These are phyloP conservation scores for Bryum argenteum DNA, from an alignment of 225 moss, liverwort and hornwort species.

Conservation along the genomic window DNA sequence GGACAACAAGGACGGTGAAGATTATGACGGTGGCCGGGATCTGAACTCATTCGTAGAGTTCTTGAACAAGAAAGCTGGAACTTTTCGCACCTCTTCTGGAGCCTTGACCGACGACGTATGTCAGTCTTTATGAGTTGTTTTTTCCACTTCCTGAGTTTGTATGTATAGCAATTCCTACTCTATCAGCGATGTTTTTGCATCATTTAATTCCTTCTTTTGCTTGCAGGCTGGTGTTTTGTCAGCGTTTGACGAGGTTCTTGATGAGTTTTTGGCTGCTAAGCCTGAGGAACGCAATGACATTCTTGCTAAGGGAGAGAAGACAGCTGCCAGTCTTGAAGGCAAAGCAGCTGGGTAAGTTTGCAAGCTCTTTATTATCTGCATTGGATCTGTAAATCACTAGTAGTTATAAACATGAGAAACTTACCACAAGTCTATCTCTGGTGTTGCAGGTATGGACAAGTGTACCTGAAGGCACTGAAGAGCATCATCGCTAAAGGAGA, in stretches of 20 bases:
- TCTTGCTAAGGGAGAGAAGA: slow-evolving; percentile 75
- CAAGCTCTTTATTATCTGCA: background rate
- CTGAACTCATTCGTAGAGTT: slow-evolving; percentile 76
- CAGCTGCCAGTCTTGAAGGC: slow-evolving; percentile 70
- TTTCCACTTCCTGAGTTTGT: background rate
- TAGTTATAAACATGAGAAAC: background rate
- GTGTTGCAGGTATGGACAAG: slow-evolving; percentile 75
- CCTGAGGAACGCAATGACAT: slow-evolving; percentile 62
- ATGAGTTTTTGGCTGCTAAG: slow-evolving; percentile 72
- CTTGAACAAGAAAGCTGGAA: slow-evolving; percentile 79
- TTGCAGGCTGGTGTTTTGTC: slow-evolving; percentile 82
- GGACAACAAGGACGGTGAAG: slow-evolving; percentile 81
- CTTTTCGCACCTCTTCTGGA: slow-evolving; percentile 71
- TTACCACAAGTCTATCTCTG: background rate
- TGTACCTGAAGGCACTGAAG: slow-evolving; percentile 88
- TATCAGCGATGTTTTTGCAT: slow-evolving; percentile 1
- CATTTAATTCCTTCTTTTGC: background rate
- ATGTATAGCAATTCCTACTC: background rate
- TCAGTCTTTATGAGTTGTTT: background rate
- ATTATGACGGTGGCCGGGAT: slow-evolving; percentile 74
- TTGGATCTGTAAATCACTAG: background rate
- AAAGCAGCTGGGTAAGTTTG: slow-evolving; percentile 74
- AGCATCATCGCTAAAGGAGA: slow-evolving; percentile 88
- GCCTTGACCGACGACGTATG: slow-evolving; percentile 67
- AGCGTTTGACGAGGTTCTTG: slow-evolving; percentile 64